Evolutionary conservation across 495 filamentous ascomycete species (phyloP), one percentile per base, ranked within the genome.

Genomic region (Penicillium dipodomyicola): DNA sequence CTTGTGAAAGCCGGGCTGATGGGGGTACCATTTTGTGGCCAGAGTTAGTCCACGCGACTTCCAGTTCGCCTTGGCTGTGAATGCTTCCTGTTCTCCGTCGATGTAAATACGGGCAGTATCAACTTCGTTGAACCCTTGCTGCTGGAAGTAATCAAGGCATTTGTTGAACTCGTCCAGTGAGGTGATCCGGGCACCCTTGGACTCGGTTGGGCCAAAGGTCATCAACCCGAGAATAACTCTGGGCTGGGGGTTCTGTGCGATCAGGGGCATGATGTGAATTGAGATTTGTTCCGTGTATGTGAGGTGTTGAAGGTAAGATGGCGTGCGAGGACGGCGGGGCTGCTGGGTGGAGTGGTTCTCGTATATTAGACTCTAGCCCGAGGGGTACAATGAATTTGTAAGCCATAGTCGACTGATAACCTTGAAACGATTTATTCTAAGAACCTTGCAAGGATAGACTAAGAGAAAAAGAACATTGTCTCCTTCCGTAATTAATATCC

Each of bases 1-100:
- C 55, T 82, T 80, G 67, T 95, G 88, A 0, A 57, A 70, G 6
- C 86, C 85, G 1, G 81, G 71, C 4, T 72, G 46, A 9, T 51
- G 52, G 0, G 92, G 92, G 59, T 93, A 94, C 56, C 74, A 73
- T 72, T 97, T 97, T 8, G 93, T 96, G 11, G 93, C 93, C 25
- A 96, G 64, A 3, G 83, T 90, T 58, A 97, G 71, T 1, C 92
- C 91, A 42, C 88, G 81, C 44, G 92, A 85, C 66, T 90, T 86
- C 90, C 89, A 97, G 12, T 81, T 77, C 0, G 89, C 86, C 56
- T 88, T 78, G 15, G 81, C 76, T 0, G 90, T 95, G 65, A 87
- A 96, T 14, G 84, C 86, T 70, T 97, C 93, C 64, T 97, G 92
- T 48, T 83, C 72, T 35, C 88, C 84, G 22, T 71, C 83, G 25